Evolutionary conservation across 148 eudicot genomes (phyloP).

Genomic region (Nepenthes gracilis): DNA sequence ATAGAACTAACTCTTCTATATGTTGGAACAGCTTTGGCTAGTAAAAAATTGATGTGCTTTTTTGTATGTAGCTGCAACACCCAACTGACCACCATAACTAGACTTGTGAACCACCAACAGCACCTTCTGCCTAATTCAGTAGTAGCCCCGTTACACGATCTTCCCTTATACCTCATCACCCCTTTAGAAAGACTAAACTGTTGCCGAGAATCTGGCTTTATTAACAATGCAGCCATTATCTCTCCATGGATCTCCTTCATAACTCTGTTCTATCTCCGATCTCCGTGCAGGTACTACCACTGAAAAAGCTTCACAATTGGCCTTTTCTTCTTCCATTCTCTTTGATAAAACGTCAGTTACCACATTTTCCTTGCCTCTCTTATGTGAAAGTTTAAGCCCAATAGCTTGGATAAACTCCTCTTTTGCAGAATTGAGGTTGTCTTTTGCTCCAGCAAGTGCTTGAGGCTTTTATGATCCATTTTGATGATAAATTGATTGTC

Average conservation of each 20-base stretch:
- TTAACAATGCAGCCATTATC: no score
- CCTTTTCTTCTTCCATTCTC: not conserved
- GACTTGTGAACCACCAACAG: not conserved
- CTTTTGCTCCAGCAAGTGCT: not conserved
- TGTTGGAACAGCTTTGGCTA: not conserved
- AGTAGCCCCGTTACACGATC: not conserved
- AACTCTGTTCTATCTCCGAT: no score
- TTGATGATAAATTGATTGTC: not conserved
- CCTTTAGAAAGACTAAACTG: not conserved
- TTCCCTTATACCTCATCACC: not conserved
- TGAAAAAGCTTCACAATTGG: not conserved
- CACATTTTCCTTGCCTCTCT: not conserved
- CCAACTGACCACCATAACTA: not conserved
- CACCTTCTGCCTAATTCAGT: not conserved
- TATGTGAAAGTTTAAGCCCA: not conserved
- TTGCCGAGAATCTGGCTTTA: not conserved
- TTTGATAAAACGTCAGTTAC: not conserved
- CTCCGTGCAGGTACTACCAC: not conserved
- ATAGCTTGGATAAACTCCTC: not conserved
- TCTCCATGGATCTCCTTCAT: no score
- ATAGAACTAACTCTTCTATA: not conserved
- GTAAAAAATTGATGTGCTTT: not conserved
- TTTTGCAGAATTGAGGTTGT: not conserved
- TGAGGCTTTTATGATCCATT: not conserved
- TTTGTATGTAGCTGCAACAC: not conserved